Percentiles rank a stretch among this genome's conserved stretches.
These are phyloP conservation scores for Chalaropsis ovoidea DNA, from an alignment of 2,329 filamentous ascomycete species.

Conservation along the genomic window DNA sequence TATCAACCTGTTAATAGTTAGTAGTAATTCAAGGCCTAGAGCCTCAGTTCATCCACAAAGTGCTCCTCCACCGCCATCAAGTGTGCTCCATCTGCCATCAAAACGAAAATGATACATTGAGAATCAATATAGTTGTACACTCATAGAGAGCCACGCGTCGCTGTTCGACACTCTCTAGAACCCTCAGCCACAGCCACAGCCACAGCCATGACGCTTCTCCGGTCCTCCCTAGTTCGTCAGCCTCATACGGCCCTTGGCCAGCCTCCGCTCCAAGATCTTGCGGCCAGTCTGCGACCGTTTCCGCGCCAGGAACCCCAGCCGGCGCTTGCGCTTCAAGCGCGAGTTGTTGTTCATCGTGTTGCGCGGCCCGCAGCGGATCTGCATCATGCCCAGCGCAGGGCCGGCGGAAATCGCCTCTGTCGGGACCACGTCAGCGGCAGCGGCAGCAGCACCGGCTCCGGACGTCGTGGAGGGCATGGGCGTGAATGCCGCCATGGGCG, in stretches of 20 bases:
- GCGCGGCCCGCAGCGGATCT: conserved; percentile 50
- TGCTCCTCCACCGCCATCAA: no score
- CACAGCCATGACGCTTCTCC: no score
- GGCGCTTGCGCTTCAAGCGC: conserved; percentile 48
- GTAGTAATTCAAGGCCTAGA: neutral
- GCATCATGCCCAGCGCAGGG: conserved; percentile 42
- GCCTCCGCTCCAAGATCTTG: conserved; percentile 44
- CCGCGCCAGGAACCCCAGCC: conserved; percentile 48
- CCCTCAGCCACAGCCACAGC: neutral
- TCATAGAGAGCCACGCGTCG: conserved; percentile 12
- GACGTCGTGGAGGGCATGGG: conserved; percentile 15
- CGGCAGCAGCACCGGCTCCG: conserved; percentile 8
- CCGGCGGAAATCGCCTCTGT: conserved; percentile 41
- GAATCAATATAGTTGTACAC: conserved; percentile 18
- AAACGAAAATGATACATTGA: conserved; percentile 15
- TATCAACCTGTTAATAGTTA: conserved; percentile 11
- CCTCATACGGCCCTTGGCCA: conserved; percentile 40
- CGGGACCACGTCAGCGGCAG: conserved; percentile 39
- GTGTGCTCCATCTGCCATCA: no score
- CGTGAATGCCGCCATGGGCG: conserved; percentile 20
- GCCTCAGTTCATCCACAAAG: neutral
- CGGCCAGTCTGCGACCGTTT: conserved; percentile 42
- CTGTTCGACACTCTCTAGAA: neutral
- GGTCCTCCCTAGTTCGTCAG: conserved; percentile 18
- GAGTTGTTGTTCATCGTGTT: conserved; percentile 48